Evolutionary conservation across 2,329 filamentous ascomycete species (phyloP).

Genomic region (Cytospora piceicola): DNA sequence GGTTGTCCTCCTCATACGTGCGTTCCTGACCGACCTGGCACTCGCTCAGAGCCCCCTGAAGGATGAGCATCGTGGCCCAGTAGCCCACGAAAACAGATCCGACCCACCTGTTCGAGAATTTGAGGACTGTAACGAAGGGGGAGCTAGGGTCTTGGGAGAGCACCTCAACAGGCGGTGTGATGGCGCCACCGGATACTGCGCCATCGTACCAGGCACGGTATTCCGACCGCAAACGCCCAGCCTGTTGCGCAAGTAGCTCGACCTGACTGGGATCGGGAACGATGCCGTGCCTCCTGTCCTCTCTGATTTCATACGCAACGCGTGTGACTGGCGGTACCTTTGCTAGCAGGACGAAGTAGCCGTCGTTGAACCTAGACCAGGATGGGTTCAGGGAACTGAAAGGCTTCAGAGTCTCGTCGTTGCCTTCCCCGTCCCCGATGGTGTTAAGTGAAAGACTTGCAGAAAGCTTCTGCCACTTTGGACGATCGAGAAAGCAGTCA

Average conservation of each 20-base stretch:
- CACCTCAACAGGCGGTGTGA: constrained; percentile 37
- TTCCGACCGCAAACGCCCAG: constrained; percentile 37
- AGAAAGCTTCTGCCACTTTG: constrained; percentile 44
- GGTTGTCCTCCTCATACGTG: constrained; percentile 36
- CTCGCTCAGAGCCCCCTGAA: constrained; percentile 44
- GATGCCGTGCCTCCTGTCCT: constrained; percentile 37
- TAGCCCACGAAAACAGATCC: constrained; percentile 43
- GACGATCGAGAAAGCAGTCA: constrained; percentile 43
- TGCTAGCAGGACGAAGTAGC: constrained; percentile 42
- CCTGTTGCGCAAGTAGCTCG: constrained; percentile 37
- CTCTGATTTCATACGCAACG: constrained; percentile 40
- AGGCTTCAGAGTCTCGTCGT: constrained; percentile 10
- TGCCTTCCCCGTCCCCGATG: constrained; percentile 30
- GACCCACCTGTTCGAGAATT: constrained; percentile 40
- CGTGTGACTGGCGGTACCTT: constrained; percentile 42
- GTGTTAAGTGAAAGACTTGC: constrained; percentile 37
- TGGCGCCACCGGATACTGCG: constrained; percentile 32
- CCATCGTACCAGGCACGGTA: constrained; percentile 41
- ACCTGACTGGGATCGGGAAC: constrained; percentile 38
- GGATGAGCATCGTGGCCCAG: constrained; percentile 46
- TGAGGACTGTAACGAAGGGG: constrained; percentile 40
- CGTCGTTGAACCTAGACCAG: constrained; percentile 38
- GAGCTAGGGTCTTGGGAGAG: constrained; percentile 39
- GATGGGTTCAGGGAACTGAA: constrained; percentile 31
- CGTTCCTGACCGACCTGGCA: constrained; percentile 37